These are phyloP conservation scores for Fusarium longipes DNA, from an alignment of 2,329 filamentous ascomycete species.

Conservation along the genomic window DNA sequence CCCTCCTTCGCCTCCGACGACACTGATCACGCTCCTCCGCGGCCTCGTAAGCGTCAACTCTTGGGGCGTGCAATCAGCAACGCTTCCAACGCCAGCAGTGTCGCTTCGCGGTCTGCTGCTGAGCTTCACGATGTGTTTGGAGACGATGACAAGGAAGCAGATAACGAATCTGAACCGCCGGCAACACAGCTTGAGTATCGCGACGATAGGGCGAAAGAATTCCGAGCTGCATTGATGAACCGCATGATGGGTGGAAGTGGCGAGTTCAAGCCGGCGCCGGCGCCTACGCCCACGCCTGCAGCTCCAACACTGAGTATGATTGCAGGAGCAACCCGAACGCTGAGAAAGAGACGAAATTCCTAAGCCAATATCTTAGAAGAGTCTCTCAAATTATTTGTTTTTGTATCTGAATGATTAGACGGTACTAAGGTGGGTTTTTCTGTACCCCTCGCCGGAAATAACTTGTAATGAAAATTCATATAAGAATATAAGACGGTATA, in stretches of 20 bases:
- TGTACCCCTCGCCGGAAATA: no score
- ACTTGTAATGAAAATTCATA: neutral
- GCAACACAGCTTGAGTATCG: conserved; percentile 66
- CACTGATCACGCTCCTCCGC: conserved; percentile 29
- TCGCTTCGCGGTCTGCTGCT: conserved; percentile 55
- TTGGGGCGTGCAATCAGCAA: conserved; percentile 70
- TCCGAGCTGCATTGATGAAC: conserved; percentile 58
- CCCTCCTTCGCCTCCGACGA: conserved; percentile 33
- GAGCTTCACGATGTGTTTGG: conserved; percentile 45
- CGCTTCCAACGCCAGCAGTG: conserved; percentile 62
- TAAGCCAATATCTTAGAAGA: no score
- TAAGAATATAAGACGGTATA: neutral
- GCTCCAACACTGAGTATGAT: conserved; percentile 14
- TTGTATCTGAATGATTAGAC: no score
- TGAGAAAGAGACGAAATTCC: conserved; percentile 43
- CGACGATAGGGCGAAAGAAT: conserved; percentile 60
- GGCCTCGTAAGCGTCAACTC: conserved; percentile 60
- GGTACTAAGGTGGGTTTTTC: no score
- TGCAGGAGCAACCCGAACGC: conserved; percentile 28
- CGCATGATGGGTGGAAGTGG: conserved; percentile 53
- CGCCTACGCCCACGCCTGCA: conserved; percentile 8
- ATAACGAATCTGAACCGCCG: conserved; percentile 51
- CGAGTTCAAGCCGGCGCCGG: conserved; percentile 28
- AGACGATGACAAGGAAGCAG: conserved; percentile 41
- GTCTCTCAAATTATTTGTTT: no score